phyloP scores from a whole-genome alignment of 2,329 filamentous ascomycete genomes.

The Colletotrichum sp. region DNA sequence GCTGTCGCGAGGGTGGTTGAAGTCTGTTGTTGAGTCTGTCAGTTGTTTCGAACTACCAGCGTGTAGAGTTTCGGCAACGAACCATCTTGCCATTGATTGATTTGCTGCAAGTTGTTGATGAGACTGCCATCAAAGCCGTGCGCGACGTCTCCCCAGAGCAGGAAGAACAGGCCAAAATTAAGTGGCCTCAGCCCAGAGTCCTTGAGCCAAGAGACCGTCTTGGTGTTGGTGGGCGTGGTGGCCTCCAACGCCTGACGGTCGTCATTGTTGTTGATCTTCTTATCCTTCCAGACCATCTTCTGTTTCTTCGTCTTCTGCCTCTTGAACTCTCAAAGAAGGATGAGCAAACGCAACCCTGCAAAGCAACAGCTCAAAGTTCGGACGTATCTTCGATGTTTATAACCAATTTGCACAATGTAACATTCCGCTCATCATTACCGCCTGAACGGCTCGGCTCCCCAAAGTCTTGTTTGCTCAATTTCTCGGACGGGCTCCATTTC shows the following conservation, averaged over 20 bases:
- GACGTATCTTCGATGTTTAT: neutral
- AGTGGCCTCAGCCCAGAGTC: slow-evolving; percentile 3
- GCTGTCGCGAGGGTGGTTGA: slow-evolving; percentile 34
- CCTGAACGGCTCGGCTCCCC: neutral
- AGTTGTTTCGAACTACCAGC: neutral
- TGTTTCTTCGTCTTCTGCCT: too few species aligned
- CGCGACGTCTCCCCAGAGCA: slow-evolving; percentile 42
- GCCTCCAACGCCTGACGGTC: slow-evolving; percentile 10
- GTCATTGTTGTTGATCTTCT: slow-evolving; percentile 1
- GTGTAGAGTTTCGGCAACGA: slow-evolving; percentile 10
- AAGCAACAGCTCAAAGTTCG: neutral
- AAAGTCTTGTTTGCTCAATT: neutral
- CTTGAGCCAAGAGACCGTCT: slow-evolving; percentile 2
- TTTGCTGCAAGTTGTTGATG: slow-evolving; percentile 53
- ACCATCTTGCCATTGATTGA: slow-evolving; percentile 43
- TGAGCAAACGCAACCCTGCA: neutral
- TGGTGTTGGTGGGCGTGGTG: slow-evolving; percentile 6
- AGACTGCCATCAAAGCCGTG: slow-evolving; percentile 55
- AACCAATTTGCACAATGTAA: neutral
- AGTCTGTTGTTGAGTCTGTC: slow-evolving; percentile 21
- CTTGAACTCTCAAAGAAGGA: neutral
- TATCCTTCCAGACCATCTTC: slow-evolving; percentile 8
- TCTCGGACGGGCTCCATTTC: neutral
- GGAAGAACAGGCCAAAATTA: slow-evolving; percentile 30
- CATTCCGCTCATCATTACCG: neutral